Percentiles rank a stretch among this genome's conserved stretches.
phyloP scores from a whole-genome alignment of 2,329 filamentous ascomycete species.

The Decorospora gaudefroyi region DNA sequence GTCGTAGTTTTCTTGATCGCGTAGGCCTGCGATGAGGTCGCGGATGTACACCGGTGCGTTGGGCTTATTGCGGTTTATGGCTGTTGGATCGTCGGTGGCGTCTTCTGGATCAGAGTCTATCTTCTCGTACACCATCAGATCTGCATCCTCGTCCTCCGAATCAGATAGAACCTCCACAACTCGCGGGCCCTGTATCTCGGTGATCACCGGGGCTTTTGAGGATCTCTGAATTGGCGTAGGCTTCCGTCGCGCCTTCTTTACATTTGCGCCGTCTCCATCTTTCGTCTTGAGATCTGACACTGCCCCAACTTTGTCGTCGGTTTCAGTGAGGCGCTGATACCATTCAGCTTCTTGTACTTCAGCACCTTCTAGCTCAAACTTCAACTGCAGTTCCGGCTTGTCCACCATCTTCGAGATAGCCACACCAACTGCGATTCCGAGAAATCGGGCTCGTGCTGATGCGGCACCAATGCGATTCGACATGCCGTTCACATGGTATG shows the following conservation, averaged over 20 bases:
- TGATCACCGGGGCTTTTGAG: slow-evolving; percentile 18
- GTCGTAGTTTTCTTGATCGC: slow-evolving; percentile 82
- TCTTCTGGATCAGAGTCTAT: slow-evolving; percentile 88
- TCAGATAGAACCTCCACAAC: slow-evolving; percentile 60
- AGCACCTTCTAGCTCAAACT: slow-evolving; percentile 83
- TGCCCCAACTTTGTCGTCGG: slow-evolving; percentile 66
- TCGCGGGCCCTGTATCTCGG: slow-evolving; percentile 47
- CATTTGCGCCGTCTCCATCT: not conserved
- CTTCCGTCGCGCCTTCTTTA: slow-evolving; percentile 6
- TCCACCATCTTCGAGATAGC: slow-evolving; percentile 69
- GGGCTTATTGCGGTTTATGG: slow-evolving; percentile 81
- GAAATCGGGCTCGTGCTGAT: slow-evolving; percentile 73
- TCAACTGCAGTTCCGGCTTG: slow-evolving; percentile 69
- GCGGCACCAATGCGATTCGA: slow-evolving; percentile 84
- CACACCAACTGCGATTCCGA: slow-evolving; percentile 88
- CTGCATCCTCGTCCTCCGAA: slow-evolving; percentile 57
- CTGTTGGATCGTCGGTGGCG: slow-evolving; percentile 88
- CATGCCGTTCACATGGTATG: slow-evolving; percentile 73
- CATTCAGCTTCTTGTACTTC: slow-evolving; percentile 72
- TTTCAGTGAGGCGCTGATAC: slow-evolving; percentile 69
- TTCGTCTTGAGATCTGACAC: slow-evolving; percentile 23
- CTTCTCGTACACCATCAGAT: slow-evolving; percentile 78
- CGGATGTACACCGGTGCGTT: slow-evolving; percentile 88
- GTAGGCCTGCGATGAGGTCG: slow-evolving; percentile 76
- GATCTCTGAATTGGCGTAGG: slow-evolving; percentile 14